Conservation (phyloP, 1,284 basidiomycete genomes). For the Cryptococcus sp. region DNA sequence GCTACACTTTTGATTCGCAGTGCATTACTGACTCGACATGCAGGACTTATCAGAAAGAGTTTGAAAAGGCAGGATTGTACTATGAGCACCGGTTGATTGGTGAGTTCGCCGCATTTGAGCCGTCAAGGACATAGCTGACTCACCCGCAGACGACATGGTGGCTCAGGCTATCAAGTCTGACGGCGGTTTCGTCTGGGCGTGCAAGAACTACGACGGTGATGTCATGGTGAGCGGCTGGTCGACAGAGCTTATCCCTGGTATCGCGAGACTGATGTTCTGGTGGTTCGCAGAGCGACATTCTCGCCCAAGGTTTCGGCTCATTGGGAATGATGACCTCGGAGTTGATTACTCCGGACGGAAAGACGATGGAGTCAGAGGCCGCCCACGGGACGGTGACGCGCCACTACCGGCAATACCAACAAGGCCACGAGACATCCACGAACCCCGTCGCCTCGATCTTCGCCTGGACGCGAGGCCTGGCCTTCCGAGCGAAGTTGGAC, state of each 20-base stretch:
- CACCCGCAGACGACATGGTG: conserved; percentile 83
- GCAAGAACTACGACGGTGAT: conserved; percentile 97
- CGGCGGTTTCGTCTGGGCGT: conserved; percentile 97
- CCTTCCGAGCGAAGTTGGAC: conserved; percentile 93
- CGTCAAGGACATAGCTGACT: conserved; percentile 2
- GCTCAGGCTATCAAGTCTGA: conserved; percentile 95
- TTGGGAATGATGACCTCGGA: conserved; percentile 98
- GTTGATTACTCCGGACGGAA: conserved; percentile 92
- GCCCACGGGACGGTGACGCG: conserved; percentile 88
- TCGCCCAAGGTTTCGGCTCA: conserved; percentile 85
- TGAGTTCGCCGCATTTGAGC: conserved; percentile 30
- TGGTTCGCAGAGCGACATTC: conserved; percentile 73
- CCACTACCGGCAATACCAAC: conserved; percentile 96
- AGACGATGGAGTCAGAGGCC: conserved; percentile 87
- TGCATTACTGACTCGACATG: not conserved
- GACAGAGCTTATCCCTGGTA: not conserved
- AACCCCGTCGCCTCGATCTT: conserved; percentile 99
- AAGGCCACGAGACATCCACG: conserved; percentile 92
- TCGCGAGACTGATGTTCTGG: conserved; percentile 9
- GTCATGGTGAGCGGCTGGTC: conserved; percentile 58
- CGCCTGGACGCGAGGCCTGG: conserved; percentile 93
- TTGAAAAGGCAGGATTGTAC: conserved; percentile 82
- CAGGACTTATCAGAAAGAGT: conserved; percentile 77
- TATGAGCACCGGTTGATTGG: conserved; percentile 88
- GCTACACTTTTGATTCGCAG: not conserved